These are phyloP conservation scores for Fusarium sp. DNA, from an alignment of 2,329 filamentous ascomycete species.

Conservation along the genomic window DNA sequence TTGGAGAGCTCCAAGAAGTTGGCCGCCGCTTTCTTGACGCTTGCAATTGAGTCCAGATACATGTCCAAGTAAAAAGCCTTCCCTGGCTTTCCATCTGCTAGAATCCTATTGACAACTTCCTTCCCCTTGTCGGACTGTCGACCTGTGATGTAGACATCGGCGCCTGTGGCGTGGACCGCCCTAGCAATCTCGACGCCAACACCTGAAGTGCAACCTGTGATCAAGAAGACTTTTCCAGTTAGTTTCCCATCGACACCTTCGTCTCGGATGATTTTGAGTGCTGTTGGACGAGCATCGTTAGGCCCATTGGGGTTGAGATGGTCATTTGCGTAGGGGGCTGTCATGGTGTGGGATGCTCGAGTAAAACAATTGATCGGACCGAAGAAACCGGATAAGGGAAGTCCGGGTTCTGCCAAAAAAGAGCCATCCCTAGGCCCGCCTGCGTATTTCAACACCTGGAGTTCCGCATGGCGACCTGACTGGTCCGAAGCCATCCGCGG, in stretches of 20 bases:
- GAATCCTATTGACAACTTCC: background rate
- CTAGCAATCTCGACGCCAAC: background rate
- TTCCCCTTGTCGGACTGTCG: background rate
- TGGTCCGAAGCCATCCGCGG: background rate
- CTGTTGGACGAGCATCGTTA: background rate
- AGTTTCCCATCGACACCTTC: background rate
- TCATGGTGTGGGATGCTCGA: background rate
- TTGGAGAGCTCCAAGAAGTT: background rate
- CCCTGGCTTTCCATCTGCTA: background rate
- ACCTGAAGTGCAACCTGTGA: background rate
- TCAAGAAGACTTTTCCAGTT: background rate
- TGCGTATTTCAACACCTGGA: background rate
- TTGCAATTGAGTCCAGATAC: background rate
- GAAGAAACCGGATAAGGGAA: background rate
- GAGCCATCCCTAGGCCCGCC: background rate
- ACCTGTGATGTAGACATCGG: background rate
- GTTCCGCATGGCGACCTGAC: background rate
- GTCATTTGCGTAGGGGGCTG: background rate
- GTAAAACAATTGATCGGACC: background rate
- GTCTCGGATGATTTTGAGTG: background rate
- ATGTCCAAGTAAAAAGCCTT: background rate
- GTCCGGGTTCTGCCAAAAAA: background rate
- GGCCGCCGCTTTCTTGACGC: background rate
- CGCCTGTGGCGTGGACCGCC: background rate
- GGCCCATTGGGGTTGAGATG: background rate